Evolutionary conservation across 208 protist genomes (phyloP).

Genomic region (Angomonas ambiguus): DNA sequence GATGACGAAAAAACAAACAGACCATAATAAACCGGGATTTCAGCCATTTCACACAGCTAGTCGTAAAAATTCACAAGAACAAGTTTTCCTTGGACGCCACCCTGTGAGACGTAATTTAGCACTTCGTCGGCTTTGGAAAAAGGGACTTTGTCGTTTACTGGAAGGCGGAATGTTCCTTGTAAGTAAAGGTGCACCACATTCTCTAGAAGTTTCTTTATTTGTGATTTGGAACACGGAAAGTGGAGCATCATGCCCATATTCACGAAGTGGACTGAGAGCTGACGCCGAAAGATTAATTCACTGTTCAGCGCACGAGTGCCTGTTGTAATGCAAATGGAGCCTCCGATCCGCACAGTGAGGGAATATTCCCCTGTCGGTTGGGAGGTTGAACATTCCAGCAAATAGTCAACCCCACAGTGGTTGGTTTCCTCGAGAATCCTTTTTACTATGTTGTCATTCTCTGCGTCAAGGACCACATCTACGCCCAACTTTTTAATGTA

Average conservation of each 20-base stretch:
- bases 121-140: conserved; percentile 34
- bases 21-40: too few relatives aligned
- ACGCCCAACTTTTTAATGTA: conserved; percentile 61
- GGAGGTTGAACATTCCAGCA: conserved; percentile 53
- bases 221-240: conserved; percentile 23
- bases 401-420: conserved; percentile 76
- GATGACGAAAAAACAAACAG: too few relatives aligned
- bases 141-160: conserved; percentile 42
- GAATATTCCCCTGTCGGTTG: conserved; percentile 32
- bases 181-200: conserved; percentile 40
- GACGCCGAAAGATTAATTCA: conserved; percentile 46
- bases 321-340: conserved; percentile 52
- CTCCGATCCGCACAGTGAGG: conserved; percentile 60
- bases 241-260: conserved; percentile 39
- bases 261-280: conserved; percentile 64
- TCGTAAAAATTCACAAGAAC: conserved; percentile 53
- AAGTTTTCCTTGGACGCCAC: conserved; percentile 62
- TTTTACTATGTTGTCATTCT: conserved; percentile 35
- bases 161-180: conserved; percentile 40
- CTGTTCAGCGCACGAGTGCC: conserved; percentile 23
- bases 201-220: conserved; percentile 39
- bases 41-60: too few relatives aligned
- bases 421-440: conserved; percentile 46
- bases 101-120: conserved; percentile 34
- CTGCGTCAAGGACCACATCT: conserved; percentile 74